These are phyloP conservation scores for Apiotrichum veenhuisii DNA, from an alignment of 1,284 basidiomycete genomes.

Conservation along the genomic window DNA sequence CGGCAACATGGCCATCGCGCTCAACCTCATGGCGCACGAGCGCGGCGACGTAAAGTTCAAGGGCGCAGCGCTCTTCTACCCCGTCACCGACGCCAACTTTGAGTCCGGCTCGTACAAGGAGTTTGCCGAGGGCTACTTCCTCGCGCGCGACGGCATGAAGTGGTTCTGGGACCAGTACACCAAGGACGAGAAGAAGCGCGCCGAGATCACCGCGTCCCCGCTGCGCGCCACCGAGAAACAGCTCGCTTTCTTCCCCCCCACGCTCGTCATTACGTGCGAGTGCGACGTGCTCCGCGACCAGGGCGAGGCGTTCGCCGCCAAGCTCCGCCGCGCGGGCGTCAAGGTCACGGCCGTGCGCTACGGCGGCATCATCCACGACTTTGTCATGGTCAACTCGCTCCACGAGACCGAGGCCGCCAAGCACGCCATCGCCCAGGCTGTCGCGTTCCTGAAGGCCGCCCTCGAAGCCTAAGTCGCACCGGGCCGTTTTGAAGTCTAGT, in stretches of 20 bases:
- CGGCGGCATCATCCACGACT: constrained; percentile 19
- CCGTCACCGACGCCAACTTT: constrained; percentile 17
- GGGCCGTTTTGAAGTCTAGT: no score
- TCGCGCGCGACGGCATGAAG: constrained; percentile 19
- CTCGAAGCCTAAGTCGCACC: no score
- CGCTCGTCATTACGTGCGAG: constrained; percentile 16
- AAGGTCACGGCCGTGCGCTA: constrained; percentile 11
- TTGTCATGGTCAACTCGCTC: constrained; percentile 17
- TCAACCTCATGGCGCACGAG: constrained; percentile 11
- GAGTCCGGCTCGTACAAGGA: constrained; percentile 13
- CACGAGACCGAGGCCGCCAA: constrained; percentile 13
- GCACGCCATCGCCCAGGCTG: constrained; percentile 4
- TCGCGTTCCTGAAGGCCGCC: constrained; percentile 3
- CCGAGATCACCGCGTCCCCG: constrained; percentile 7
- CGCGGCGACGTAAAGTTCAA: constrained; percentile 7
- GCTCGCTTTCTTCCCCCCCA: constrained; percentile 14
- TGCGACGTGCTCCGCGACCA: constrained; percentile 19
- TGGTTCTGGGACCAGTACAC: constrained; percentile 23
- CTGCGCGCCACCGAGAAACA: constrained; percentile 7
- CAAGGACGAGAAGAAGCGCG: background rate
- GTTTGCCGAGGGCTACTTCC: constrained; percentile 16
- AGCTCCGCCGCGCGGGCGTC: constrained; percentile 12
- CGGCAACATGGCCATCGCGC: constrained; percentile 16
- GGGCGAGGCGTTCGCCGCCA: constrained; percentile 16
- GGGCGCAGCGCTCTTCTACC: constrained; percentile 13